Base-by-base conservation (phyloP, 148 eudicot species). In the Selenicereus undatus region DNA sequence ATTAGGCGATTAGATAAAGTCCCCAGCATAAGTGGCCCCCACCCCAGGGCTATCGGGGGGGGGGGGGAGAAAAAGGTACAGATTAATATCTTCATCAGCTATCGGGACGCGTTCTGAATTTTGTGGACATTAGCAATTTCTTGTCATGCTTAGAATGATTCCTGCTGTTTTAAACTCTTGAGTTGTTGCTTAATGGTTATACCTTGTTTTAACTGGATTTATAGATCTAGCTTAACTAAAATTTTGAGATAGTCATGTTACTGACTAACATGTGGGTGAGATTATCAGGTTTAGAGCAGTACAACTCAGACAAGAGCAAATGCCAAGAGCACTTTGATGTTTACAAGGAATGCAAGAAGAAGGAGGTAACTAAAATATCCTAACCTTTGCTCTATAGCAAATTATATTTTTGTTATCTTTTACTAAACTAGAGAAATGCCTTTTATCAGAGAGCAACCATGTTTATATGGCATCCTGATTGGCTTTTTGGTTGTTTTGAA, bases 311-410 rank as follows among this genome's bases (percentile, higher is more conserved):
- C 79, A 96, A 92, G 86, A 92, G 97, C 81, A 96, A 93, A 84
- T 96, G 99, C 82, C 95, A 96, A 90, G 89, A 91, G 82, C 91
- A 93, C 82, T 96, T 96, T 87, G 99, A 96, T 83, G 84, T 90
- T 43, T 96, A 96, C 89, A 96, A 93, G 86, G 99, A 96, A 86
- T 96, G 99, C 95, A 96, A 88, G 95, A 96, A 91, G 81, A 93
- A 92, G 73, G 99, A 96, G 98, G 99, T 93, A 86, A 68, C 36
- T 18, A 29, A 5, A 45, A 0, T 48, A 12, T n/a, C 7, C 54
- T 42, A 11, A 14, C n/a, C 24, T n/a, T 14, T 51, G 16, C 1
- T 42, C 27, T 26, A 71, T 56, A 58, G 79, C 58, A 21, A 26
- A 56, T 42, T 70, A 27, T 22, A 62, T 22, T 62, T 62, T n/a